phyloP scores from a whole-genome alignment of 495 filamentous ascomycete genomes.

The Podospora pseudopauciseta region DNA sequence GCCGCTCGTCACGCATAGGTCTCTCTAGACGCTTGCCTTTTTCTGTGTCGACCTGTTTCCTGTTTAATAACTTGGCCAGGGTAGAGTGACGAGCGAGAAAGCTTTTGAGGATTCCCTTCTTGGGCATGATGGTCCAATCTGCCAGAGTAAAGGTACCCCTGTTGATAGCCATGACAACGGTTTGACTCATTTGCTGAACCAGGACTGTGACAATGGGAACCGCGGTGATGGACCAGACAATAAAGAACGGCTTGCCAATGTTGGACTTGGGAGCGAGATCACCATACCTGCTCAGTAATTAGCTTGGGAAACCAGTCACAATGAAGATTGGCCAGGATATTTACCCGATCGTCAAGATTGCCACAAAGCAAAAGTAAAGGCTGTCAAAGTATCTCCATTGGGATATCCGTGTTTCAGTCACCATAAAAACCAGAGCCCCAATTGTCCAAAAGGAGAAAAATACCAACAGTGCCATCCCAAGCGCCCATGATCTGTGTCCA shows the following conservation, averaged over 20 bases:
- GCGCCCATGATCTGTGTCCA: slow-evolving; percentile 48
- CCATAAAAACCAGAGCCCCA: slow-evolving; percentile 63
- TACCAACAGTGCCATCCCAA: slow-evolving; percentile 54
- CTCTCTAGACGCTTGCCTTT: background rate
- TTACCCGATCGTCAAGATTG: slow-evolving; percentile 67
- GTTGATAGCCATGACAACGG: slow-evolving; percentile 59
- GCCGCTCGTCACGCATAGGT: background rate
- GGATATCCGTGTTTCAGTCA: slow-evolving; percentile 42
- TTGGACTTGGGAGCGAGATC: slow-evolving; percentile 63
- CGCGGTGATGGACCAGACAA: slow-evolving; percentile 75
- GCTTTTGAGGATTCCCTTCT: slow-evolving; percentile 31
- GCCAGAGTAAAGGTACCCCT: slow-evolving; percentile 63
- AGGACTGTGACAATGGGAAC: slow-evolving; percentile 73
- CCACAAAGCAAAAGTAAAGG: slow-evolving; percentile 72
- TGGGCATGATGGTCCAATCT: slow-evolving; percentile 64
- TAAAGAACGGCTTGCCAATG: slow-evolving; percentile 70
- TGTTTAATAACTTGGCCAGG: slow-evolving; percentile 15
- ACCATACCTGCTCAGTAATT: slow-evolving; percentile 48
- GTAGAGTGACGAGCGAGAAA: slow-evolving; percentile 32
- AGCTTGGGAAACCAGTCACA: background rate
- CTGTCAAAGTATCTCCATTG: slow-evolving; percentile 65
- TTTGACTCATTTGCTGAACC: slow-evolving; percentile 67
- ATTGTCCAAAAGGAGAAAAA: slow-evolving; percentile 68
- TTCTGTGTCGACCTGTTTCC: slow-evolving; percentile 22
- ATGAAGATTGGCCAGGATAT: background rate